Base-by-base conservation (phyloP, 768 basidiomycete genomes). In the Cystofilobasidium macerans region DNA sequence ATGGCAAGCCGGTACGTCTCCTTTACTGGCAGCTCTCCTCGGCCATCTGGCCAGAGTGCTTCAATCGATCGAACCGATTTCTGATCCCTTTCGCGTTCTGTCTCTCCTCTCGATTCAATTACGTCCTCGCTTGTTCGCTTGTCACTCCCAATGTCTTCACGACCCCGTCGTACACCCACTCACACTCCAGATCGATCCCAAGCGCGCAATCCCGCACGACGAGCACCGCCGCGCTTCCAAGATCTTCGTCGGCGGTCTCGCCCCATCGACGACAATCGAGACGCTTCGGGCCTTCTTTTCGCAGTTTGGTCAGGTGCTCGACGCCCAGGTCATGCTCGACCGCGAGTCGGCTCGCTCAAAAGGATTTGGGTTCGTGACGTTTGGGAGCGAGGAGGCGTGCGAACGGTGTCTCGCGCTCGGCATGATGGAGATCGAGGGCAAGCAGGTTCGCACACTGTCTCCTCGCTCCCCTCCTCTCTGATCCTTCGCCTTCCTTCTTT, bases 321-420 rank as follows among this genome's bases (percentile, higher is more conserved):
- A 99, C 75, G 92, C 94, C 53, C 98, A 94, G 0, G 91, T 99
- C 71, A 99, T 98, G 95, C 81, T 95, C 71, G 95, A 99, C 77
- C 86, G 91, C 51, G 92, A 97, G 76, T 92, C 91, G 4, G 87
- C 88, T 30, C 79, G 91, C 57, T 64, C 57, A 78, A 95, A 98
- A 76, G 95, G 95, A 16, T 99, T 99, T 70, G 95, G 93, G 0
- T 99, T 99, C 74, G 89, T 98, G 14, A 94, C 91, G 0, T 94
- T 97, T 73, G 80, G 77, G 47, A 87, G 92, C 74, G 87, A 89
- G 84, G 87, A 70, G 89, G 57, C 42, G 20, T 68, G 93, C 26
- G 86, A 90, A 68, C 86, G 86, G 42, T 87, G 92, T 74, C 84
- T 99, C 57, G 87, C 86, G 0, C 86, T 88, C 60, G 88, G 89